Conservation (phyloP, 225 moss, liverwort and hornwort species). For the Sphagnum tenellum region DNA sequence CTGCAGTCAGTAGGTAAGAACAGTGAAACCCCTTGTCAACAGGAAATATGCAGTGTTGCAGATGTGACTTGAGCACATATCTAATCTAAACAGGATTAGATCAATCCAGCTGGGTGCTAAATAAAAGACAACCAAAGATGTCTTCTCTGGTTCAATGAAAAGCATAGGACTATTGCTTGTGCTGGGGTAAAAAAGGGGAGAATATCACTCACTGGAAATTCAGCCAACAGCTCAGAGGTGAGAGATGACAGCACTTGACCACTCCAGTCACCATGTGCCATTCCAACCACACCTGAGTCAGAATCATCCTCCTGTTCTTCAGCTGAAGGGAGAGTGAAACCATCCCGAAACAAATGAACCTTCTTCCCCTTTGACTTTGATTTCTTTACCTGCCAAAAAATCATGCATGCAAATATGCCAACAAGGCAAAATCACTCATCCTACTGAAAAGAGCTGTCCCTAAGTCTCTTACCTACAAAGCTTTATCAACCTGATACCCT, state of each 20-base stretch:
- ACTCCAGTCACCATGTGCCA: conserved; percentile 17
- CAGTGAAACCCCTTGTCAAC: too few relatives aligned
- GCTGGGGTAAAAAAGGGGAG: neutral
- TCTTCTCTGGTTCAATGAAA: too few relatives aligned
- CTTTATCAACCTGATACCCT: too few relatives aligned
- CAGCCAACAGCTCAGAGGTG: conserved; percentile 3
- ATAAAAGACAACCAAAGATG: too few relatives aligned
- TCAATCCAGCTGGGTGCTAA: too few relatives aligned
- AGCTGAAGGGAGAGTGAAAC: conserved; percentile 42
- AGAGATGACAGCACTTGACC: conserved; percentile 15
- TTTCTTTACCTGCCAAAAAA: conserved; percentile 35
- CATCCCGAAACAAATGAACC: conserved; percentile 43
- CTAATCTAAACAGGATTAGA: too few relatives aligned
- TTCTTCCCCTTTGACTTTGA: conserved; percentile 43
- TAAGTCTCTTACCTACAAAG: too few relatives aligned
- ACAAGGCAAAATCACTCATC: too few relatives aligned
- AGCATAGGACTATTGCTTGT: too few relatives aligned
- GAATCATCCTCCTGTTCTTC: conserved; percentile 27
- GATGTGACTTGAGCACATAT: too few relatives aligned
- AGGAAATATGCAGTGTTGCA: too few relatives aligned
- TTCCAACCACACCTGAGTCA: conserved; percentile 10
- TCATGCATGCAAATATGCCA: neutral
- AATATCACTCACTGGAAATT: conserved; percentile 16
- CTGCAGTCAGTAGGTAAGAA: too few relatives aligned
- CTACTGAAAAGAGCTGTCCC: neutral